These are phyloP conservation scores for Nepenthes gracilis DNA, from an alignment of 148 eudicot genomes.

Conservation along the genomic window DNA sequence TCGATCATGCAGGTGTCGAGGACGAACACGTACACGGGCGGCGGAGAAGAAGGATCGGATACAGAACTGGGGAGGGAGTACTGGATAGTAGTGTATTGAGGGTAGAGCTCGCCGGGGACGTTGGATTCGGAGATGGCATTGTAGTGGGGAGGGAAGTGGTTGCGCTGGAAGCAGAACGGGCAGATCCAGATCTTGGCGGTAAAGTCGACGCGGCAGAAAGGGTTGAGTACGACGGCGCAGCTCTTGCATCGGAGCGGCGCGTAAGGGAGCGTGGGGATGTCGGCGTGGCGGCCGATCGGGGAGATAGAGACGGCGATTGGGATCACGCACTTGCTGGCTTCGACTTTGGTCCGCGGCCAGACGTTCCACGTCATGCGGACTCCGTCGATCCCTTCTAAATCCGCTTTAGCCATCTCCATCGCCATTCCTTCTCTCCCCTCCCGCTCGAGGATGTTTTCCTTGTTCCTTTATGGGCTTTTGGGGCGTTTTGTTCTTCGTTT, in stretches of 20 bases:
- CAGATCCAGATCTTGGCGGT: constrained; percentile 85
- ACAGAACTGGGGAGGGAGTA: constrained; percentile 19
- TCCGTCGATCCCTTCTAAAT: constrained; percentile 80
- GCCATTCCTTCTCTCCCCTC: background rate
- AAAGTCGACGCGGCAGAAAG: constrained; percentile 60
- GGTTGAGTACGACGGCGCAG: constrained; percentile 52
- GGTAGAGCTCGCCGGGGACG: constrained; percentile 79
- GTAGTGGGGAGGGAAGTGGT: constrained; percentile 75
- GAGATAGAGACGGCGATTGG: constrained; percentile 74
- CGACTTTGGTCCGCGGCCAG: constrained; percentile 91
- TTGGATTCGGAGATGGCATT: constrained; percentile 52
- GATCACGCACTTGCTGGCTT: constrained; percentile 76
- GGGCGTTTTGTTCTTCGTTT: too few relatives aligned
- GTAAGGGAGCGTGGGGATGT: constrained; percentile 53
- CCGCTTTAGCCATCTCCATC: constrained; percentile 11
- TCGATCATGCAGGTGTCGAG: constrained; percentile 83
- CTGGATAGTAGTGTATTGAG: constrained; percentile 51
- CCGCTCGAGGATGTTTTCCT: too few relatives aligned
- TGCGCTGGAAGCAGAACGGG: constrained; percentile 75
- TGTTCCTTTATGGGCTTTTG: too few relatives aligned
- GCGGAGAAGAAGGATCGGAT: constrained; percentile 1
- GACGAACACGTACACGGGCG: constrained; percentile 50
- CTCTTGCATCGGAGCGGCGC: constrained; percentile 78
- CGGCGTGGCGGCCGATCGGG: constrained; percentile 58
- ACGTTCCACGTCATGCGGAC: constrained; percentile 78